Evolutionary conservation across 2,329 filamentous ascomycete genomes (phyloP).

Genomic region (Aspergillus jensenii): DNA sequence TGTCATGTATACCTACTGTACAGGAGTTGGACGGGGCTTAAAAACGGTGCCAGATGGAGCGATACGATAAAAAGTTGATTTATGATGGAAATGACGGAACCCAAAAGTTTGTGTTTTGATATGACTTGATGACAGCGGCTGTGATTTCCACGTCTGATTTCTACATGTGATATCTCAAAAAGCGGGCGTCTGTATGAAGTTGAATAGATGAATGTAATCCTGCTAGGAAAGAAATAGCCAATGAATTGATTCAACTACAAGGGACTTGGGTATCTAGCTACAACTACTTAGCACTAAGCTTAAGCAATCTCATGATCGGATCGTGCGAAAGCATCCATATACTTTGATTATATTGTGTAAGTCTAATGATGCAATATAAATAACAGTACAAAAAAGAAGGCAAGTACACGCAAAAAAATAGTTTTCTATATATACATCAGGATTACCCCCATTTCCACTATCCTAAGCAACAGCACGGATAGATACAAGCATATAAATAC

Average conservation of each 20-base stretch:
- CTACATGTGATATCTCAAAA: neutral
- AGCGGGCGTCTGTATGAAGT: neutral
- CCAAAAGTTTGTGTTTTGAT: conserved; percentile 4
- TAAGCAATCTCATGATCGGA: too few species aligned
- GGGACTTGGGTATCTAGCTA: too few species aligned
- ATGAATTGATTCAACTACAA: neutral
- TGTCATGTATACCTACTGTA: conserved; percentile 3
- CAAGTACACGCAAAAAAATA: too few species aligned
- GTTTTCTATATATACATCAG: too few species aligned
- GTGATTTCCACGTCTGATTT: neutral
- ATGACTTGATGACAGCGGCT: conserved; percentile 6
- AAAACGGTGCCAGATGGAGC: neutral
- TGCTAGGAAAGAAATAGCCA: neutral
- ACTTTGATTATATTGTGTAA: too few species aligned
- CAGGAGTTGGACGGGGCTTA: neutral
- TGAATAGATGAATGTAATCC: neutral
- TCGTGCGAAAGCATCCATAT: too few species aligned
- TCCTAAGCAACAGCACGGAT: neutral
- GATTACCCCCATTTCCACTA: too few species aligned
- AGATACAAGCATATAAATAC: neutral
- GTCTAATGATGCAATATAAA: too few species aligned
- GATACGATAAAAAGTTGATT: neutral
- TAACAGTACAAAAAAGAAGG: too few species aligned
- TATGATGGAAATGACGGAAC: conserved; percentile 1
- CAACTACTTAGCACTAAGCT: too few species aligned